A percentile compares a stretch with the other conserved stretches of the same genome.
Evolutionary conservation across 2,329 filamentous ascomycete species (phyloP).

Genomic region (Myriangium duriaei): DNA sequence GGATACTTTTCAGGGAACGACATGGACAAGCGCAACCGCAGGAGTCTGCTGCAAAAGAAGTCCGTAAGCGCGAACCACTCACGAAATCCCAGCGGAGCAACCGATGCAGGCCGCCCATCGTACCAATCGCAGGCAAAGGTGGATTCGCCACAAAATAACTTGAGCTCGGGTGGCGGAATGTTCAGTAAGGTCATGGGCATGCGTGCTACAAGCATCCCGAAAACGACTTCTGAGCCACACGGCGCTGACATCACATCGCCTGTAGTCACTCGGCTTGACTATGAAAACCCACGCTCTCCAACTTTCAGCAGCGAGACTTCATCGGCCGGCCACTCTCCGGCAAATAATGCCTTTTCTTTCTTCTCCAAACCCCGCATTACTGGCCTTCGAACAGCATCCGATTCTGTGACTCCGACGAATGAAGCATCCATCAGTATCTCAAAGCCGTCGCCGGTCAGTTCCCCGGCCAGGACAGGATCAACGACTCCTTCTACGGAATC

Average conservation of each 20-base stretch:
- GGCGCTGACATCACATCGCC: slow-evolving; percentile 34
- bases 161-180: slow-evolving; percentile 52
- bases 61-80: slow-evolving; percentile 40
- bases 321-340: slow-evolving; percentile 34
- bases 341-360: slow-evolving; percentile 25
- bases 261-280: slow-evolving; percentile 45
- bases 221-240: slow-evolving; percentile 26
- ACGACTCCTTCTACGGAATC: slow-evolving; percentile 48
- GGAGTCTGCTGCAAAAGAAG: slow-evolving; percentile 66
- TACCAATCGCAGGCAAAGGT: slow-evolving; percentile 59
- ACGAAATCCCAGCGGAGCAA: slow-evolving; percentile 62
- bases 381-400: slow-evolving; percentile 76
- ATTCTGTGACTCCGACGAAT: slow-evolving; percentile 46
- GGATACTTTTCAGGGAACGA: slow-evolving; percentile 93
- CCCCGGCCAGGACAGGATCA: slow-evolving; percentile 65
- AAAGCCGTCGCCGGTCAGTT: slow-evolving; percentile 41
- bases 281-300: slow-evolving; percentile 26
- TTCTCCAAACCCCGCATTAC: slow-evolving; percentile 39
- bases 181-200: slow-evolving; percentile 29
- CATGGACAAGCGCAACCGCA: slow-evolving; percentile 54
- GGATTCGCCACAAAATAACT: slow-evolving; percentile 25
- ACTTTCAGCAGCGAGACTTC: slow-evolving; percentile 34
- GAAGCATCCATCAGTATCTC: slow-evolving; percentile 37
- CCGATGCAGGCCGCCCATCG: slow-evolving; percentile 40
- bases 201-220: slow-evolving; percentile 33